Conservation (phyloP, 2,329 filamentous ascomycete species). For the Nakataea oryzae region DNA sequence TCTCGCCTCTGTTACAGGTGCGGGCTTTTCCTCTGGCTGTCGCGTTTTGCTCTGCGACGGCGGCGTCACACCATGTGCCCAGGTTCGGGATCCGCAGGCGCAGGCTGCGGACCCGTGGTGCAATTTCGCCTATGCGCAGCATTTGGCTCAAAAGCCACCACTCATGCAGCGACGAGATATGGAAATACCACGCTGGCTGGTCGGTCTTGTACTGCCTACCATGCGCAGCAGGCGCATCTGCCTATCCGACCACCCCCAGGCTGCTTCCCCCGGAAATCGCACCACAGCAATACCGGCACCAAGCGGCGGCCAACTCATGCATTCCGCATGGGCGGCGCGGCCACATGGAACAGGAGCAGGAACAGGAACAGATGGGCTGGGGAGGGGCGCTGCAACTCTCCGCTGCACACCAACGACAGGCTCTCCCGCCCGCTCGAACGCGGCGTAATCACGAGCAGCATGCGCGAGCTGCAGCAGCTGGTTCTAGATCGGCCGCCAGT, state of each 20-base stretch:
- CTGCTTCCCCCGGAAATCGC: not conserved
- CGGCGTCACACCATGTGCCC: not conserved
- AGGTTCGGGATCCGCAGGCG: not conserved
- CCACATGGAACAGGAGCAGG: not conserved
- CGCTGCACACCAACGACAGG: not conserved
- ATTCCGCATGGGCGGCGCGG: not conserved
- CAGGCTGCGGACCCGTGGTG: not conserved
- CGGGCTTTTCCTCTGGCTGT: not conserved
- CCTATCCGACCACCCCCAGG: not conserved
- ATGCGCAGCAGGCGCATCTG: not conserved
- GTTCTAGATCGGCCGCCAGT: too few relatives aligned
- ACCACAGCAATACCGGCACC: not conserved
- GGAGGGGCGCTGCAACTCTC: not conserved
- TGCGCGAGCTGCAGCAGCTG: not conserved
- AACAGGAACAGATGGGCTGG: too few relatives aligned
- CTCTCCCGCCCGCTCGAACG: not conserved
- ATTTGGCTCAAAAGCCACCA: not conserved
- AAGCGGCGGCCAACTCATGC: not conserved
- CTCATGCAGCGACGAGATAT: not conserved
- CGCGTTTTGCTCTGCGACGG: not conserved
- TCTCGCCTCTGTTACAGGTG: not conserved
- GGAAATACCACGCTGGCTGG: not conserved
- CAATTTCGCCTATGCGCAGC: not conserved
- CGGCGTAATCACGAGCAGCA: not conserved
- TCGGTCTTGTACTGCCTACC: not conserved